Conservation (phyloP, 805 yeast genomes). For the Vanderwaltozyma yarrowii region DNA sequence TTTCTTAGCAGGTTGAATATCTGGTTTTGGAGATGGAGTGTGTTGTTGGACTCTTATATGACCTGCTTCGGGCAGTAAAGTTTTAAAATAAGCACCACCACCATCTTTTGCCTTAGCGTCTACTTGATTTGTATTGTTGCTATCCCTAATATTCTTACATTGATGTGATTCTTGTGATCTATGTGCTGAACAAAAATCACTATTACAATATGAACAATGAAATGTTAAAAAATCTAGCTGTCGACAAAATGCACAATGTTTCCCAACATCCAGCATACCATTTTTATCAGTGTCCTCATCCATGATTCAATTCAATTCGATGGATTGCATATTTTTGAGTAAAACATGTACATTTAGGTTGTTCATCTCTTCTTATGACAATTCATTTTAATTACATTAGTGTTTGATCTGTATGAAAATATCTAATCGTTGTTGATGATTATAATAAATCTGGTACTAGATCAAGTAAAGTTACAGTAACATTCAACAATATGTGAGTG, state of each 20-base stretch:
- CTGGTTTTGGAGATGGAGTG: background rate
- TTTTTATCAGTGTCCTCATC: background rate
- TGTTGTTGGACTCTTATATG: slow-evolving; percentile 13
- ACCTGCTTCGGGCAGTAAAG: slow-evolving; percentile 24
- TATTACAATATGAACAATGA: slow-evolving; percentile 21
- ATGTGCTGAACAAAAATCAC: slow-evolving; percentile 24
- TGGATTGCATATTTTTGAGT: too few relatives aligned
- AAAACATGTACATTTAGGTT: too few relatives aligned
- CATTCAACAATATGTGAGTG: too few relatives aligned
- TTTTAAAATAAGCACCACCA: slow-evolving; percentile 18
- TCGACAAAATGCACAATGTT: slow-evolving; percentile 25
- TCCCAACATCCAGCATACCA: slow-evolving; percentile 30
- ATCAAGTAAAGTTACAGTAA: too few relatives aligned
- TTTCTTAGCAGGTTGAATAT: slow-evolving; percentile 2
- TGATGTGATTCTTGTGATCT: slow-evolving; percentile 21
- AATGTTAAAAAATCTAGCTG: slow-evolving; percentile 28
- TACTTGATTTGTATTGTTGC: background rate
- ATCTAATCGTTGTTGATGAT: too few relatives aligned
- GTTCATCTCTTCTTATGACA: too few relatives aligned
- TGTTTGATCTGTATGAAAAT: too few relatives aligned
- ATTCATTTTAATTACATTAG: too few relatives aligned
- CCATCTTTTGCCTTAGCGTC: slow-evolving; percentile 2
- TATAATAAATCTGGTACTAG: too few relatives aligned
- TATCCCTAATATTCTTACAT: slow-evolving; percentile 6
- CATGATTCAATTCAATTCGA: background rate